Base-by-base conservation (phyloP, 306 rosid genomes). In the Mimosa bimucronata region DNA sequence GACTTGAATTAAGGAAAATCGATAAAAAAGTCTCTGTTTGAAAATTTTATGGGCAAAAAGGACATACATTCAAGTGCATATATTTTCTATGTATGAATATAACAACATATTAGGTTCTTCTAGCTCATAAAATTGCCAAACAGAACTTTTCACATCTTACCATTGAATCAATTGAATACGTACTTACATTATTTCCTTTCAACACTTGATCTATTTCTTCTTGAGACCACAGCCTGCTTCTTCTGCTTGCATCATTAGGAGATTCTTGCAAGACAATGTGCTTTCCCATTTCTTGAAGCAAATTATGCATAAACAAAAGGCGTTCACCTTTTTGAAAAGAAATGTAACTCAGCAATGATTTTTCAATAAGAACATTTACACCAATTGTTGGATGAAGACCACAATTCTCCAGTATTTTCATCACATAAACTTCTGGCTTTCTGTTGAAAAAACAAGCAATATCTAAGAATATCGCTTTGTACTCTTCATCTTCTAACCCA, bases 241-340 rank as follows among this genome's bases (percentile, higher is more conserved):
- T 41, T 2, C 12, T 48, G 6, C 25, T 2, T 6, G 65, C 14
- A 30, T 77, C 74, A 3, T 31, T 2, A 0, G 38, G 30, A 65
- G 65, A 77, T 77, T 77, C 80, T 31, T 64, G 25, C 10, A 6
- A 13, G 12, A 66, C 66, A 29, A 66, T 30, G 9, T 7, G 52
- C 65, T 23, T 65, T 1, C 80, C 80, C 80, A 77, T 66, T 9
- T 77, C 37, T 31, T 31, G 23, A 45, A 77, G 74, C 34, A 77
- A 34, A 34, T 65, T 46, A 31, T 77, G 80, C 65, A 55, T 21
- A 55, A 2, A 21, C 28, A 55, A 2, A 55, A 44, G 48, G 16
- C 48, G 48, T 10, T 44, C 16, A 44, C 48, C 48, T 2, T 44
- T 44, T 44, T 44, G 10, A 10, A 44, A 44, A 9, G 48, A 44